phyloP scores from a whole-genome alignment of 805 yeast genomes.

The Ascoidea asiatica region DNA sequence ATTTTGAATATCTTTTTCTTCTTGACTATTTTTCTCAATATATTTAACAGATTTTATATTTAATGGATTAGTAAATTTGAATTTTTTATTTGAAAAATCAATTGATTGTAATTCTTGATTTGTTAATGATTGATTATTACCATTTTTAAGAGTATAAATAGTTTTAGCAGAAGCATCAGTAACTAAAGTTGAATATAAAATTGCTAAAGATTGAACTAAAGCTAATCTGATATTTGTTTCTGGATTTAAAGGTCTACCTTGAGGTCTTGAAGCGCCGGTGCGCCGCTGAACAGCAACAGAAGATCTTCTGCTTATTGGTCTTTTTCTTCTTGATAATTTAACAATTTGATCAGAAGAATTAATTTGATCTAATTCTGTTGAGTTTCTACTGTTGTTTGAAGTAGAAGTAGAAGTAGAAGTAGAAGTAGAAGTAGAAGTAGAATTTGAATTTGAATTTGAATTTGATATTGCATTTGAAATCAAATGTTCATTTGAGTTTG shows the following conservation, averaged over 20 bases:
- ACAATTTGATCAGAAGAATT: constrained; percentile 6
- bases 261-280: constrained; percentile 14
- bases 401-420: too few relatives aligned
- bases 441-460: too few relatives aligned
- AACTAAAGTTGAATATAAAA: constrained; percentile 29
- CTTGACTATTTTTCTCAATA: background rate
- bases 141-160: constrained; percentile 13
- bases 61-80: background rate
- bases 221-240: constrained; percentile 37
- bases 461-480: too few relatives aligned
- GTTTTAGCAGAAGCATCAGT: constrained; percentile 16
- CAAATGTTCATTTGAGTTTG: too few relatives aligned
- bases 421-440: too few relatives aligned
- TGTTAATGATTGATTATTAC: constrained; percentile 2
- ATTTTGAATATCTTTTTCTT: background rate
- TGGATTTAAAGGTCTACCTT: constrained; percentile 33
- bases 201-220: constrained; percentile 27
- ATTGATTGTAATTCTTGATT: background rate
- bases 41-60: background rate
- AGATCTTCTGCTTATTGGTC: constrained; percentile 10
- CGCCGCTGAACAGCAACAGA: constrained; percentile 5
- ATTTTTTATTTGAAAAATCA: background rate
- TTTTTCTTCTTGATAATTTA: constrained; percentile 15
- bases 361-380: background rate
- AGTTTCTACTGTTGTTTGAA: background rate